phyloP scores from a whole-genome alignment of 768 basidiomycete genomes.

The Mycena olivaceomarginata region DNA sequence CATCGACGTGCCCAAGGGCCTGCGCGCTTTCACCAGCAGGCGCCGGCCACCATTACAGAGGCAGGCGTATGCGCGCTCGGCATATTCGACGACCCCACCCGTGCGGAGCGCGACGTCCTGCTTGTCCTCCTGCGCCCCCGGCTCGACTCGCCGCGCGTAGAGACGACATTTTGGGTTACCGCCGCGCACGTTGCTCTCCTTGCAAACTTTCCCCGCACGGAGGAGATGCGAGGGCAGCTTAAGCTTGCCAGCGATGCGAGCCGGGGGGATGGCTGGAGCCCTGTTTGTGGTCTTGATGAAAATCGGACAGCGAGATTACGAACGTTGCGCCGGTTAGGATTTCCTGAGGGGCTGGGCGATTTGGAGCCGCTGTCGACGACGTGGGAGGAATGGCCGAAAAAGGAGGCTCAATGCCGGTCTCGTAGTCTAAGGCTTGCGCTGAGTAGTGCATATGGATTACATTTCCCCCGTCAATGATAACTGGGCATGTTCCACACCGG shows the following conservation, averaged over 20 bases:
- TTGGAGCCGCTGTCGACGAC: no score
- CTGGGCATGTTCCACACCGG: no score
- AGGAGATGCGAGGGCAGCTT: constrained; percentile 20
- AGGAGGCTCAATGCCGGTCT: no score
- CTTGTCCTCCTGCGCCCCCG: neutral
- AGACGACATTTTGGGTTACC: neutral
- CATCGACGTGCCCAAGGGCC: neutral
- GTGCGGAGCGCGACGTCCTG: constrained; percentile 19
- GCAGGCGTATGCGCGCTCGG: neutral
- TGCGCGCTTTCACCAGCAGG: constrained; percentile 17
- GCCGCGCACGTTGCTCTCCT: neutral
- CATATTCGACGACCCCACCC: constrained; percentile 4
- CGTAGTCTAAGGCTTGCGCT: no score
- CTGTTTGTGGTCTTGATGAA: constrained; percentile 11
- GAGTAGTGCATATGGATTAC: no score
- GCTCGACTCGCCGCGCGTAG: neutral
- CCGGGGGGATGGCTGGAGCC: neutral
- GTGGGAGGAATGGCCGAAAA: no score
- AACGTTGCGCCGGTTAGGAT: constrained; percentile 18
- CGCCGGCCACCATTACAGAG: constrained; percentile 22
- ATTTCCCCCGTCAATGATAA: no score
- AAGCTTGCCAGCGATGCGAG: constrained; percentile 10
- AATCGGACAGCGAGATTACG: neutral
- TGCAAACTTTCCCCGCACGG: neutral
- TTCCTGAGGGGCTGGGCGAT: neutral